phyloP scores from a whole-genome alignment of 192 early-diverging fungal genomes.

The Coemansia sp. region DNA sequence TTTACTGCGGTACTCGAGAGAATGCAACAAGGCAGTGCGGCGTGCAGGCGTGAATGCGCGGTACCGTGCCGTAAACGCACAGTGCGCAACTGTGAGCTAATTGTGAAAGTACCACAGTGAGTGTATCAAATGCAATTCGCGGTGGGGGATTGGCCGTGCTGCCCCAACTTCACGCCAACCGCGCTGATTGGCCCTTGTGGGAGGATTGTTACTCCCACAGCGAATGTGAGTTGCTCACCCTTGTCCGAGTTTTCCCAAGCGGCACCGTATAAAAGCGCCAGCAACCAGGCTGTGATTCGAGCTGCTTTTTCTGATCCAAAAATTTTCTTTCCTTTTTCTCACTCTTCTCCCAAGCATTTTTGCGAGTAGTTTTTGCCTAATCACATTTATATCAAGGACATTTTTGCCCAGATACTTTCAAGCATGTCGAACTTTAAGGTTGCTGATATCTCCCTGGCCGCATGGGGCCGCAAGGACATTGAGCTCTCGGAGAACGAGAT shows the following conservation, averaged over 20 bases:
- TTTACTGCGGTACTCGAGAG: neutral
- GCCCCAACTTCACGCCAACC: neutral
- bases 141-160: neutral
- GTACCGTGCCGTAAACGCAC: slow-evolving; percentile 2
- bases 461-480: slow-evolving; percentile 97
- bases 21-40: neutral
- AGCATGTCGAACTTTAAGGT: slow-evolving; percentile 58
- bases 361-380: neutral
- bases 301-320: neutral
- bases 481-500: slow-evolving; percentile 97
- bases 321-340: neutral
- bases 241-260: neutral
- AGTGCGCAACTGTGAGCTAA: slow-evolving; percentile 6
- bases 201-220: slow-evolving; percentile 1
- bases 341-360: neutral
- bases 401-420: neutral
- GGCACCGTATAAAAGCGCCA: neutral
- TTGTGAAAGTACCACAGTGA: neutral
- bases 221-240: slow-evolving; percentile 1
- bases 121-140: neutral
- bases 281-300: neutral
- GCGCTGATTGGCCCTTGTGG: neutral
- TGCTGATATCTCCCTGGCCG: slow-evolving; percentile 90
- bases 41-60: neutral
- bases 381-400: neutral